Conservation (phyloP, 2,329 filamentous ascomycete species). For the Emmonsiellopsis sp. region DNA sequence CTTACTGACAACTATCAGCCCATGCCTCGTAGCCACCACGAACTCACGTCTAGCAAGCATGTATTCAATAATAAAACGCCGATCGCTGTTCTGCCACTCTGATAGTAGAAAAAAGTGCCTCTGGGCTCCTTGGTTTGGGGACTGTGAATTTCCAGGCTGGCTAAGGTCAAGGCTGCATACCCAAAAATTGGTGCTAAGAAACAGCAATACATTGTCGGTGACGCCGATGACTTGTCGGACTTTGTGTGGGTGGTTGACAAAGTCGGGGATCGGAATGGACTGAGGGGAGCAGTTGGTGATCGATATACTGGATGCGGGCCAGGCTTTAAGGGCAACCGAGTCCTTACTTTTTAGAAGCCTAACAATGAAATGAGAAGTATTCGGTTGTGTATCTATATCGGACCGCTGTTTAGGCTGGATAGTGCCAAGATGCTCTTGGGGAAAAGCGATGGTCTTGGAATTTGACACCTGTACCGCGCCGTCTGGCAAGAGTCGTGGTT, state of each 20-base stretch:
- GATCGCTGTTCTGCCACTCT: slow-evolving; percentile 11
- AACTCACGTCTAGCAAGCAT: slow-evolving; percentile 8
- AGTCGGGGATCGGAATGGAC: slow-evolving; percentile 1
- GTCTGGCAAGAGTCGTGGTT: background rate
- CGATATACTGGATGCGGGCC: background rate
- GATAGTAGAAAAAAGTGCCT: slow-evolving; percentile 14
- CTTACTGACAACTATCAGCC: slow-evolving; percentile 10
- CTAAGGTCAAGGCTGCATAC: slow-evolving; percentile 18
- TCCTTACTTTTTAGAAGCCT: background rate
- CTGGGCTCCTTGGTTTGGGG: background rate
- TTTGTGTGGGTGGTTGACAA: background rate
- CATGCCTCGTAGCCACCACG: slow-evolving; percentile 9
- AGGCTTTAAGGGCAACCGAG: background rate
- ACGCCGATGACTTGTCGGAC: slow-evolving; percentile 11
- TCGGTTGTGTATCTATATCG: background rate
- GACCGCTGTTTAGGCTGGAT: background rate
- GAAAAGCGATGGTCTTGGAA: background rate
- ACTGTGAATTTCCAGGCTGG: background rate
- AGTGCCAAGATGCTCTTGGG: background rate
- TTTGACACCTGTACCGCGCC: background rate
- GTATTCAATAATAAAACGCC: slow-evolving; percentile 10
- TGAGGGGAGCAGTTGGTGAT: slow-evolving; percentile 7
- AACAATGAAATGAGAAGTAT: background rate
- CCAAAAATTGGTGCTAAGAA: slow-evolving; percentile 20
- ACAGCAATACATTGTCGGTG: slow-evolving; percentile 11